Base-by-base conservation (phyloP, 2,329 filamentous ascomycete species). In the Penicillium sumatraense region DNA sequence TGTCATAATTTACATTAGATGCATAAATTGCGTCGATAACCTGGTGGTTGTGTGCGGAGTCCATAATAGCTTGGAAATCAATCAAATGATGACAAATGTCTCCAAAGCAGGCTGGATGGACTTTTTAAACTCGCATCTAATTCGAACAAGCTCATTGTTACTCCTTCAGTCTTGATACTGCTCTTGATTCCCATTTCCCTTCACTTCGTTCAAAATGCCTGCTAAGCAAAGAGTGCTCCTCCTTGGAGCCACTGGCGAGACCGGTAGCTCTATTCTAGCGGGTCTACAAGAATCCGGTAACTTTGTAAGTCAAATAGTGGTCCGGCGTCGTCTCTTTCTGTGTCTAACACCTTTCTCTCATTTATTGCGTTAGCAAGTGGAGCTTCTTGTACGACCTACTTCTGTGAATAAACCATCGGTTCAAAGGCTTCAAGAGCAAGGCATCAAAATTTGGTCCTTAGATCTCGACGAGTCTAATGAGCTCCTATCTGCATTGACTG, bases 381-480 rank as follows among this genome's bases (percentile, higher is more conserved):
- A 69, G 1, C 71, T 73, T 8, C 63, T 83, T 9, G 67, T 74
- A 2, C 74, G 80, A 3, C 70, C 73, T 2, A 53, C 69, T 2
- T 82, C 80, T 0, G 45, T 73, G 6, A 40, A 72, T 3, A 83
- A 79, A 36, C 72, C 76, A 0, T 26, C 42, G 2, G 33, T 51
- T 23, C 40, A 44, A n/a, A 44, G 11, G 23, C 21, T 44, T 8
- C 40, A 18, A 26, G 40, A 44, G 6, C 23, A 44, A 10, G 40
- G 40, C 3, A 44, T 44, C 18, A 44, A 27, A n/a, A 44, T 44
- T 7, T 27, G 40, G 40, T 16, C 40, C 23, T 16, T 44, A 16
- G 40, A 27, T 27, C 40, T 44, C 27, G 40, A 42, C 38, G 14
- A 42, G 7, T 42, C 18, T 14, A 24, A 20, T 68, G 73, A 14